Evolutionary conservation across 306 rosid species (phyloP).

Genomic region (Sicyos edulis): DNA sequence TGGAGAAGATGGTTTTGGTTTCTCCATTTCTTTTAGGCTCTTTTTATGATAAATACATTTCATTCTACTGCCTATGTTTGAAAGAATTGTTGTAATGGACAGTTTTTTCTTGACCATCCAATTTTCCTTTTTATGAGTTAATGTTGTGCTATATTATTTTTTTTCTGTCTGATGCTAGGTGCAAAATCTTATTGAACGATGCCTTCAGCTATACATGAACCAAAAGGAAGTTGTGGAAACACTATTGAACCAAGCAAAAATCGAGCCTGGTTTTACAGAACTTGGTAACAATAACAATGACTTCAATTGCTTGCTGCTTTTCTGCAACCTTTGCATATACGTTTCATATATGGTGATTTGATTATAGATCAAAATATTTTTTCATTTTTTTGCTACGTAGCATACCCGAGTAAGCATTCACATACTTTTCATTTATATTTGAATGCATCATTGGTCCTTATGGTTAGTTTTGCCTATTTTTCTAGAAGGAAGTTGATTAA

Average conservation of each 20-base stretch:
- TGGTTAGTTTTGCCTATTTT: neutral
- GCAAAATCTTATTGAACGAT: slow-evolving; percentile 84
- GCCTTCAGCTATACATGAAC: slow-evolving; percentile 89
- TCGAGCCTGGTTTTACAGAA: slow-evolving; percentile 92
- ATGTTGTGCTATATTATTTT: neutral
- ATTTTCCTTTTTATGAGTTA: neutral
- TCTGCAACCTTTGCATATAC: neutral
- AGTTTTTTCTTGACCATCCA: neutral
- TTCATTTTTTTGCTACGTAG: neutral
- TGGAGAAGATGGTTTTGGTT: neutral
- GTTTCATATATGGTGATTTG: neutral
- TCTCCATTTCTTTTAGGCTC: neutral
- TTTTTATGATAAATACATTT: neutral
- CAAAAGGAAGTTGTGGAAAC: slow-evolving; percentile 75
- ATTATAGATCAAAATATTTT: neutral
- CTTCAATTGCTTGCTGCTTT: slow-evolving; percentile 10
- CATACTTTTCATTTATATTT: neutral
- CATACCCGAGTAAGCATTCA: neutral
- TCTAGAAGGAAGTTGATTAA: neutral
- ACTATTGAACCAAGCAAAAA: slow-evolving; percentile 64
- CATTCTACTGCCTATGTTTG: neutral
- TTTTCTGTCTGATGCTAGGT: slow-evolving; percentile 40
- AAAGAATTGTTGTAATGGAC: neutral
- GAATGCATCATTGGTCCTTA: neutral
- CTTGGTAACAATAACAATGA: slow-evolving; percentile 53